A percentile compares a stretch with the other conserved stretches of the same genome.
Evolutionary conservation across 495 filamentous ascomycete genomes (phyloP).

Genomic region (Recurvomyces mirabilis): DNA sequence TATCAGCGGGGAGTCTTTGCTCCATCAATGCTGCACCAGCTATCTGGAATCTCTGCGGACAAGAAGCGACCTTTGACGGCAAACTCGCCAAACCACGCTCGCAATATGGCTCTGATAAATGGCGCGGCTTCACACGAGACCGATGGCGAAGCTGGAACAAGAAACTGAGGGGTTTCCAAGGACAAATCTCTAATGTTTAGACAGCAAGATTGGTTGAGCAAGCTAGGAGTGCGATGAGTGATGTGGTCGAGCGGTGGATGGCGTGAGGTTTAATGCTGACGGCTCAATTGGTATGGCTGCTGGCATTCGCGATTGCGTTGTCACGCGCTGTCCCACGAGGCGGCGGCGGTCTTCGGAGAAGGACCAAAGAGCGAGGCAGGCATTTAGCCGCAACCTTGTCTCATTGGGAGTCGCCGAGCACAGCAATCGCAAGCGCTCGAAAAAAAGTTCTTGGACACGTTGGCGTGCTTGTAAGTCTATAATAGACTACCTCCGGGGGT

Average conservation of each 20-base stretch:
- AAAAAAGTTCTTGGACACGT: too few species aligned
- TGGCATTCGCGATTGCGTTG: not conserved
- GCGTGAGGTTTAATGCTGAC: not conserved
- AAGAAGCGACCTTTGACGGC: not conserved
- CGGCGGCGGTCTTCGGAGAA: too few species aligned
- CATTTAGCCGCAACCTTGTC: too few species aligned
- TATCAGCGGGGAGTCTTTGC: not conserved
- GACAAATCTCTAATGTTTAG: too few species aligned
- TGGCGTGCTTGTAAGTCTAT: too few species aligned
- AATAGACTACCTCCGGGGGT: too few species aligned
- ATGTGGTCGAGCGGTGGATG: not conserved
- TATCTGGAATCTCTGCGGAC: not conserved
- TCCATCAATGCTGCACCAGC: not conserved
- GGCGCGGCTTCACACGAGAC: not conserved
- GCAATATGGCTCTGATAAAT: not conserved
- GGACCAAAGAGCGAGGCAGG: too few species aligned
- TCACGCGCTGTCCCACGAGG: too few species aligned
- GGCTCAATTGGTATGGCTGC: not conserved
- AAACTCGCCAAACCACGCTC: not conserved
- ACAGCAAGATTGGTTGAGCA: not conserved
- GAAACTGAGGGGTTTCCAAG: too few species aligned
- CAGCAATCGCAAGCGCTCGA: too few species aligned
- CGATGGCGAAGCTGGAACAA: not conserved
- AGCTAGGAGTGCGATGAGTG: not conserved
- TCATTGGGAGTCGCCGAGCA: too few species aligned